phyloP scores from a whole-genome alignment of 2,329 filamentous ascomycete species.

The Raffaelea deltoideospora region DNA sequence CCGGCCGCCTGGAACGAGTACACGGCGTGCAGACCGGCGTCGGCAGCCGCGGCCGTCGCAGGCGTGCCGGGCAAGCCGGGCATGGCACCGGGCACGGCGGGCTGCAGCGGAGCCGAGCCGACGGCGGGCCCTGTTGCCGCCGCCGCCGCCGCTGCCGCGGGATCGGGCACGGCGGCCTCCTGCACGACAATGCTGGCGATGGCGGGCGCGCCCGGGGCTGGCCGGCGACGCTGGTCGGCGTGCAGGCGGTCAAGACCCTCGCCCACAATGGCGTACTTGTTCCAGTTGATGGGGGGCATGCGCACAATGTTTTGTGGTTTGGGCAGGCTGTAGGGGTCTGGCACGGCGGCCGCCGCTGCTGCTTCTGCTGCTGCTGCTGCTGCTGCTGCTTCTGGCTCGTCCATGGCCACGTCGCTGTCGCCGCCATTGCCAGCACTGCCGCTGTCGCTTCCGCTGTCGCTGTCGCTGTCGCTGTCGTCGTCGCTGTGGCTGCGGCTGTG shows the following conservation, averaged over 20 bases:
- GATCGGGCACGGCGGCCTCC: neutral
- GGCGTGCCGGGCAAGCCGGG: neutral
- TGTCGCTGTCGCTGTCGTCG: slow-evolving; percentile 16
- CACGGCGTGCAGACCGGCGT: slow-evolving; percentile 25
- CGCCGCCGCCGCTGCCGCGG: neutral
- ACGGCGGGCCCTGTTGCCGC: slow-evolving; percentile 8
- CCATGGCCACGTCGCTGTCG: slow-evolving; percentile 1
- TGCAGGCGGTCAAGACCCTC: slow-evolving; percentile 74
- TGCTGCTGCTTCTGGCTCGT: neutral
- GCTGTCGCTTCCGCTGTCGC: slow-evolving; percentile 16
- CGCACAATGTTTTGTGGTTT: slow-evolving; percentile 69
- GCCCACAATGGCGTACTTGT: slow-evolving; percentile 81
- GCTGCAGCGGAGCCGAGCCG: slow-evolving; percentile 2
- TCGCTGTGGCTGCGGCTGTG: slow-evolving; percentile 14
- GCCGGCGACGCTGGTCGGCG: slow-evolving; percentile 57
- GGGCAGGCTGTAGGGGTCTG: slow-evolving; percentile 37
- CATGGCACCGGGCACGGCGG: no score
- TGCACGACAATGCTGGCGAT: slow-evolving; percentile 6
- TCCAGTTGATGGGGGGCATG: slow-evolving; percentile 86
- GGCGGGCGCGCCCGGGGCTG: slow-evolving; percentile 39
- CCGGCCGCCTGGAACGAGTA: slow-evolving; percentile 33
- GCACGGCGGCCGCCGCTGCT: neutral
- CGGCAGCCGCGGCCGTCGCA: slow-evolving; percentile 2
- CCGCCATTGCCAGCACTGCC: slow-evolving; percentile 5
- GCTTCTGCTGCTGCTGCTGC: neutral